Conservation (phyloP, 768 basidiomycete genomes). For the Pulveroboletus sp. region DNA sequence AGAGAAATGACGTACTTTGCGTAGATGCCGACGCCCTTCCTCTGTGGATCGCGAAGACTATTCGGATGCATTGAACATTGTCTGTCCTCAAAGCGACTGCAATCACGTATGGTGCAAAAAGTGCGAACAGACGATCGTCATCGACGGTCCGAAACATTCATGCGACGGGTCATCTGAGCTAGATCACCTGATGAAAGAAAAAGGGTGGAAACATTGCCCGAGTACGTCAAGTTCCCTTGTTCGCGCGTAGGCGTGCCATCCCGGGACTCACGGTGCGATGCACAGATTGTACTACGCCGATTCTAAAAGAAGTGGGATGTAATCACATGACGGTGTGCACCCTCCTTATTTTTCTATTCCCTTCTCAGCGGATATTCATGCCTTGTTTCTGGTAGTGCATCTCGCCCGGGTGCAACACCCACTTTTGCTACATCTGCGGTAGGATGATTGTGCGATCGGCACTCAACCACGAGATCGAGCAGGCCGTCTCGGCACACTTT, state of each 20-base stretch:
- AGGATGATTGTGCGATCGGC: conserved; percentile 43
- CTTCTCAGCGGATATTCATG: neutral
- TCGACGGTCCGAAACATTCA: conserved; percentile 44
- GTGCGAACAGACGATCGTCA: conserved; percentile 43
- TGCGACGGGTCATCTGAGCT: conserved; percentile 61
- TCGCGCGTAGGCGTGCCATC: too few relatives aligned
- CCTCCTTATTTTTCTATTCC: neutral
- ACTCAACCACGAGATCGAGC: conserved; percentile 28
- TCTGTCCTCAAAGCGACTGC: conserved; percentile 50
- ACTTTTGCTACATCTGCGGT: conserved; percentile 57
- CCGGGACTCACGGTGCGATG: too few relatives aligned
- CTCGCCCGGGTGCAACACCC: conserved; percentile 57
- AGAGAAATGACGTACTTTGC: neutral
- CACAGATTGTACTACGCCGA: conserved; percentile 45
- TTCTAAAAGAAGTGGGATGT: conserved; percentile 51
- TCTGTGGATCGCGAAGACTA: conserved; percentile 53
- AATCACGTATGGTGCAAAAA: conserved; percentile 58
- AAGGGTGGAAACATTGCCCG: conserved; percentile 68
- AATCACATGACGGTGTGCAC: conserved; percentile 53
- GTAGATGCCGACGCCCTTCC: conserved; percentile 48
- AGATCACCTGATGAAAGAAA: conserved; percentile 45
- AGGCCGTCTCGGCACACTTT: conserved; percentile 34
- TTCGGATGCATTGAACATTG: conserved; percentile 36
- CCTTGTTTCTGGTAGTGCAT: conserved; percentile 41
- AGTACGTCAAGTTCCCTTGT: conserved; percentile 32